Evolutionary conservation across 768 basidiomycete species (phyloP).

Genomic region (Xerocomus brunneocitrinus): DNA sequence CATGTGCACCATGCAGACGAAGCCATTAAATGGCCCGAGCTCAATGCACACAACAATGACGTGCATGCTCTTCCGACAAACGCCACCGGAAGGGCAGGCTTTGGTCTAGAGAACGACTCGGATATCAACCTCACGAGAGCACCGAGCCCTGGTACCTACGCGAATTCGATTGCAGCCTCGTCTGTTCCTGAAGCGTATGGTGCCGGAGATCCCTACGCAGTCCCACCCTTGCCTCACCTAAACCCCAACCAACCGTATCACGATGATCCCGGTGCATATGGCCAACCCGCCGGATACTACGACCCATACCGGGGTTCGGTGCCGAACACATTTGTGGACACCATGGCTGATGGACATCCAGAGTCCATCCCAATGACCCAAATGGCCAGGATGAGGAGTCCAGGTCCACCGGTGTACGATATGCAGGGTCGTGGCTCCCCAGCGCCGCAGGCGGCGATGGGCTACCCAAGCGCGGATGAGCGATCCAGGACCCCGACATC

Average conservation of each 20-base stretch:
- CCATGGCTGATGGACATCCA: slow-evolving; percentile 25
- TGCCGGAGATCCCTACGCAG: slow-evolving; percentile 66
- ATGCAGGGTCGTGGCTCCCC: slow-evolving; percentile 35
- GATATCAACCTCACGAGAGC: slow-evolving; percentile 55
- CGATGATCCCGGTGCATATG: slow-evolving; percentile 56
- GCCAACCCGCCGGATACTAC: slow-evolving; percentile 49
- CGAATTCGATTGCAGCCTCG: slow-evolving; percentile 39
- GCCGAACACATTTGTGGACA: slow-evolving; percentile 56
- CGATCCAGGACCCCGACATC: slow-evolving; percentile 29
- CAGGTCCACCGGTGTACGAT: slow-evolving; percentile 42
- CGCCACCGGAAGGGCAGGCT: slow-evolving; percentile 67
- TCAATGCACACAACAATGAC: slow-evolving; percentile 59
- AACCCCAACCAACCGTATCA: slow-evolving; percentile 74
- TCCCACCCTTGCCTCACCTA: slow-evolving; percentile 76
- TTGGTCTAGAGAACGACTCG: slow-evolving; percentile 55
- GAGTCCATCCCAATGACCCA: slow-evolving; percentile 79
- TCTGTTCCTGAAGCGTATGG: slow-evolving; percentile 38
- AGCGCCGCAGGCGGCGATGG: slow-evolving; percentile 38
- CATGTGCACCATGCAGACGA: slow-evolving; percentile 44
- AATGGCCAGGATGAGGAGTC: slow-evolving; percentile 40
- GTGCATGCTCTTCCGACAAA: slow-evolving; percentile 64
- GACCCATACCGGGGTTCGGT: slow-evolving; percentile 82
- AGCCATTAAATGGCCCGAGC: slow-evolving; percentile 89
- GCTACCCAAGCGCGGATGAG: slow-evolving; percentile 31
- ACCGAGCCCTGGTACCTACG: slow-evolving; percentile 42